Evolutionary conservation across 768 basidiomycete genomes (phyloP), one percentile per base, ranked within the genome.

Genomic region (Tricholoma matsutake): DNA sequence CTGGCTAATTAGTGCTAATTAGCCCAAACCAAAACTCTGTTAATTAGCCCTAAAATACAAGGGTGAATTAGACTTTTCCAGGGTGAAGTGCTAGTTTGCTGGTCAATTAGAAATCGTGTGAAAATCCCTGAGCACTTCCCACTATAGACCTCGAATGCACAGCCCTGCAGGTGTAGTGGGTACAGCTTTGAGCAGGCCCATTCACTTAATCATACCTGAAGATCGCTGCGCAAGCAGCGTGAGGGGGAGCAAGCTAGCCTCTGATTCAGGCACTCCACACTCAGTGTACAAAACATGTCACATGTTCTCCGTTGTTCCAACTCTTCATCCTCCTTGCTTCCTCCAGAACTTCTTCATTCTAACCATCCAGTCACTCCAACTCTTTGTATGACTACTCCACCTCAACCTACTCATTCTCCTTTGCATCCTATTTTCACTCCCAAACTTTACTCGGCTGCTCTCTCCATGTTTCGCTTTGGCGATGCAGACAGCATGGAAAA

Each of bases 301-400:
- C 22, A 25, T 3, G 22, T 25, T n/a, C 8, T 14, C 51, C 51
- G 28, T n/a, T n/a, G 55, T 11, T 61, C 64, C 39, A 58, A 58
- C 28, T 59, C 64, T 56, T 54, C 69, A n/a, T 63, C 65, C 43
- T 25, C 72, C 58, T 57, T 67, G 39, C 56, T 65, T 45, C 68
- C 77, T 6, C 79, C 81, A 35, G 71, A 78, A 53, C 77, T 75
- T 66, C 71, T 81, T 69, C 63, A 72, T 63, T 57, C 75, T n/a
- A 39, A 71, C 25, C 75, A 76, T 9, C 78, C 78, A 2, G 69
- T 79, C 2, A 74, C 79, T 0, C 83, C 85, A 3, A 78, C 84
- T 1, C 81, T 87, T 60, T 81, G 76, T 63, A 75, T 84, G 64
- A 81, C 82, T 11, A 77, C 76, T 1, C 77, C 82, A 0, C 68